phyloP scores from a whole-genome alignment of 2,329 filamentous ascomycete species.

The Penicillium freii region DNA sequence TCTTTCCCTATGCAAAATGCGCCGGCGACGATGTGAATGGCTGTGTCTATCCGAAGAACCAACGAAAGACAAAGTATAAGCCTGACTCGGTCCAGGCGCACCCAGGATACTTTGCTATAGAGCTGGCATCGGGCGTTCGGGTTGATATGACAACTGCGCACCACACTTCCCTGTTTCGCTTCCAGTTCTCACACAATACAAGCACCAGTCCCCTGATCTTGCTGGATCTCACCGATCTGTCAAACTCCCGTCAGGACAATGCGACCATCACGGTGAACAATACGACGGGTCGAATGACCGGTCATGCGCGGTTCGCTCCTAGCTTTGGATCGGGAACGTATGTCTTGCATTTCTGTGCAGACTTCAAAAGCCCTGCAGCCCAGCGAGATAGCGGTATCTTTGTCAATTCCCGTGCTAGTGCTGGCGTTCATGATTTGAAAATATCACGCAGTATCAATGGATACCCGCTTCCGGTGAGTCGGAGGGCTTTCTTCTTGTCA shows the following conservation, averaged over 20 bases:
- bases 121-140: constrained; percentile 55
- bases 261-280: constrained; percentile 58
- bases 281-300: constrained; percentile 60
- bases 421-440: constrained; percentile 53
- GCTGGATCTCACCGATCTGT: constrained; percentile 63
- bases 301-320: constrained; percentile 59
- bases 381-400: constrained; percentile 63
- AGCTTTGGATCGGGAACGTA: constrained; percentile 65
- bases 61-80: constrained; percentile 50
- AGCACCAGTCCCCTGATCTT: constrained; percentile 62
- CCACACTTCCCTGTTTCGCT: constrained; percentile 63
- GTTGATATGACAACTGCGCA: constrained; percentile 67
- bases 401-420: constrained; percentile 59
- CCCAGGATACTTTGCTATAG: constrained; percentile 66
- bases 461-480: constrained; percentile 48
- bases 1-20: constrained; percentile 66
- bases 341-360: constrained; percentile 63
- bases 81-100: constrained; percentile 55
- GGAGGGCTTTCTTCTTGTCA: neutral
- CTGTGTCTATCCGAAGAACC: constrained; percentile 59
- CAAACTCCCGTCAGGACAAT: constrained; percentile 59
- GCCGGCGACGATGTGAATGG: constrained; percentile 59
- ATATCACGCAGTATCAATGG: constrained; percentile 58
- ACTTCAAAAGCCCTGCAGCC: constrained; percentile 56
- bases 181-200: constrained; percentile 54